Base-by-base conservation (phyloP, 805 yeast genomes). In the Teunomyces pallodes region DNA sequence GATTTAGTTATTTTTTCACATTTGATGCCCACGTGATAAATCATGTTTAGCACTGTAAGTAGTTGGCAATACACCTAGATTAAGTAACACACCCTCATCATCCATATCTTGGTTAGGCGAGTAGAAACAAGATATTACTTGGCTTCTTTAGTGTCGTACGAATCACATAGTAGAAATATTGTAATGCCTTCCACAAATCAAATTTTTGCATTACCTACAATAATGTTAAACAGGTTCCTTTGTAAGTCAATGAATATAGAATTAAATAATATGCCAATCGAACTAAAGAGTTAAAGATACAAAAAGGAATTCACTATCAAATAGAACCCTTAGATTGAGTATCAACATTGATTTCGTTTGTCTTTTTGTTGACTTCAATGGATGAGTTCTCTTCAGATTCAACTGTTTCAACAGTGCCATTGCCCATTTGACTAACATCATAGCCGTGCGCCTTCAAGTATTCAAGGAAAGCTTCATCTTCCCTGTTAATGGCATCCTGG, bases 401-500 rank as follows among this genome's bases (percentile, higher is more conserved):
- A 20, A 36, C 10, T 10, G 41, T 20, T 26, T 38, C 46, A 8
- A 48, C 44, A 14, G 26, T 30, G 29, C 45, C 8, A 5, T 48
- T 69, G 46, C 82, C 96, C 60, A 89, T 67, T 57, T 72, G 77
- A 29, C 77, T 53, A 46, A 81, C 72, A 62, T 90, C 96, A 65
- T 78, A 90, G 32, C 96, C 96, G 48, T 85, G 75, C 13, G 70
- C 72, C 45, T 64, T 69, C 59, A 91, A 79, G 67, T 88, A 90
- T 39, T 75, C 80, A 49, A 86, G 60, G 70, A 90, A 91, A 45
- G 71, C 75, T 31, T 69, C 72, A 69, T 91, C 97, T 71, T 91
- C 97, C 51, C 79, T 75, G 55, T 80, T 79, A 68, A 90, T 82
- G 20, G 94, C 85, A 57, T 83, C 86, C 68, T 90, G 97, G 61